These are phyloP conservation scores for Eutrema yunnanense DNA, from an alignment of 345 rosid genomes.

Conservation along the genomic window DNA sequence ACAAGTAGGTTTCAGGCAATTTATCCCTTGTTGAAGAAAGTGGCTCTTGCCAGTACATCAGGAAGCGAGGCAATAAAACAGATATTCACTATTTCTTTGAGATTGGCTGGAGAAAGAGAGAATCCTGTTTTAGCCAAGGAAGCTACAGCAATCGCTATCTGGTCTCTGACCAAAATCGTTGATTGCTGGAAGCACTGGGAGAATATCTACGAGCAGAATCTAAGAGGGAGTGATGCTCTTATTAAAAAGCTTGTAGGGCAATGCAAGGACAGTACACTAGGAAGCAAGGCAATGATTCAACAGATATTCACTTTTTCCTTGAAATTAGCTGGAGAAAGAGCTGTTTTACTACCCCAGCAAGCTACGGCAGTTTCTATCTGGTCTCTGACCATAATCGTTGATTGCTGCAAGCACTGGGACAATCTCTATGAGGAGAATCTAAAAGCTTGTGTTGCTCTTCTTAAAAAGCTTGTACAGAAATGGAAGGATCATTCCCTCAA, in stretches of 20 bases:
- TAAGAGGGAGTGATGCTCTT: too few relatives aligned
- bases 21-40: conserved; percentile 54
- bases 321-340: conserved; percentile 64
- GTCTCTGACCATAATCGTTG: conserved; percentile 47
- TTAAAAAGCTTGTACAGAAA: conserved; percentile 42
- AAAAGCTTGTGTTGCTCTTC: conserved; percentile 47
- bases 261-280: conserved; percentile 32
- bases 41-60: conserved; percentile 58
- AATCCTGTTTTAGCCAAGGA: too few relatives aligned
- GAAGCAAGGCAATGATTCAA: conserved; percentile 60
- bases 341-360: conserved; percentile 58
- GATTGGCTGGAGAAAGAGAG: conserved; percentile 56
- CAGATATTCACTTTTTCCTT: conserved; percentile 48
- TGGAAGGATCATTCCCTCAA: conserved; percentile 52
- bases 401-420: conserved; percentile 67
- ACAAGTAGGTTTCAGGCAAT: conserved; percentile 64
- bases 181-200: too few relatives aligned
- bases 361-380: conserved; percentile 47
- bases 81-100: conserved; percentile 45
- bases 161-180: too few relatives aligned
- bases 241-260: too few relatives aligned
- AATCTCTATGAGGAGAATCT: conserved; percentile 48
- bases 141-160: too few relatives aligned
- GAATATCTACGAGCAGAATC: too few relatives aligned
- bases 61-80: conserved; percentile 58